Evolutionary conservation across 176 grass and related monocot species (phyloP).

Genomic region (Tuctoria greenei): DNA sequence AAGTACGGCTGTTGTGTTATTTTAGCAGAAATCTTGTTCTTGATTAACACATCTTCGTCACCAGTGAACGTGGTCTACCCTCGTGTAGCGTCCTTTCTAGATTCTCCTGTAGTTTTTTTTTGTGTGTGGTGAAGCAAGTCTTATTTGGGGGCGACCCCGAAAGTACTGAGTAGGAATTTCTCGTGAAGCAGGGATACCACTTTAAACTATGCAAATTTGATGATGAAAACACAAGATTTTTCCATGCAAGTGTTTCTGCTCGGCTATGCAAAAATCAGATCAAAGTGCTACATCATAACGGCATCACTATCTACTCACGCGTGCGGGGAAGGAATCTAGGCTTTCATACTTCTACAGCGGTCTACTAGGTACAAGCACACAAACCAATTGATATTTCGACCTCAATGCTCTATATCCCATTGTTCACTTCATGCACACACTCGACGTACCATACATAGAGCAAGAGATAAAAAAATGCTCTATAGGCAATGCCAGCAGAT

Average conservation of each 20-base stretch:
- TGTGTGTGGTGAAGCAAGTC: neutral
- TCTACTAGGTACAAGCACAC: neutral
- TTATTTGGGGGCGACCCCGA: neutral
- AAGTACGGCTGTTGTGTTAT: neutral
- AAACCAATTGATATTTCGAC: accelerated
- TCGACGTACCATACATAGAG: too few relatives aligned
- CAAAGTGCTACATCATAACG: neutral
- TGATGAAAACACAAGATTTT: neutral
- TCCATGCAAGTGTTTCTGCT: neutral
- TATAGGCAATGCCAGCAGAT: neutral
- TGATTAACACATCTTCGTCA: slow-evolving; percentile 2
- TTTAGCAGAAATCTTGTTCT: neutral
- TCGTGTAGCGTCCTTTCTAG: neutral
- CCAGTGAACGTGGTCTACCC: neutral
- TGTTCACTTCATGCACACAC: too few relatives aligned
- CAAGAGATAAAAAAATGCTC: neutral
- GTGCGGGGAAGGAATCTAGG: neutral
- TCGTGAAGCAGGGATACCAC: neutral
- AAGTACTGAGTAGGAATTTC: too few relatives aligned
- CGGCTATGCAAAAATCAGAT: neutral
- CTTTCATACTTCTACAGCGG: neutral
- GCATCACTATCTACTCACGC: neutral
- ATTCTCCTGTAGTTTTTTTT: neutral
- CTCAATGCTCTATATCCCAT: too few relatives aligned
- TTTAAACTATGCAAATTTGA: neutral